Base-by-base conservation (phyloP, 805 yeast genomes). In the Huiozyma naganishii region DNA sequence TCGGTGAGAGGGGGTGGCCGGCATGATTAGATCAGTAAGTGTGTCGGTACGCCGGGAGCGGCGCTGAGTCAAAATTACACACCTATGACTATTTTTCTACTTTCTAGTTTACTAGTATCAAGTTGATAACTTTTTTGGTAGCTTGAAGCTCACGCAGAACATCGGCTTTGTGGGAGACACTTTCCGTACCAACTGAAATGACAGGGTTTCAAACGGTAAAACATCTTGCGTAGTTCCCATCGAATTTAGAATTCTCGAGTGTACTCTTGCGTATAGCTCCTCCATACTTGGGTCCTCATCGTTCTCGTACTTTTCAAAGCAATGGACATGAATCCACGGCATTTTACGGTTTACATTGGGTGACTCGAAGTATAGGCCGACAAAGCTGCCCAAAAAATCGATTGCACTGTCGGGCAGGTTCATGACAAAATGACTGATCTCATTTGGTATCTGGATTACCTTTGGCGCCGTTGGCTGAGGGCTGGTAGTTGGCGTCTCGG, bases 151-250 rank as follows among this genome's bases (percentile, higher is more conserved):
- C 4, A 87, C 83, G 64, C 97, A 87, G 59, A 76, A 89, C 98
- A 92, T 92, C 32, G 90, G 90, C 58, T 92, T 92, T 6, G 97
- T 86, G 4, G 98, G 98, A 1, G 98, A 90, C 6, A 92, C 98
- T 59, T 80, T 81, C 58, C 99, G 77, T 7, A 92, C 98, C 50
- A 82, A 67, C 56, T 90, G 97, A 64, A 90, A 83, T 0, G 64
- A 56, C 34, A 83, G 63, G 0, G 66, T 58, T 4, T 69, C 70
- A 10, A 77, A 66, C 0, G 77, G 72, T 11, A 68, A 50, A 7
- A 77, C 64, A 0, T 74, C 67, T 2, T 70, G 68, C 33, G 82
- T 60, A 12, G 72, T 61, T 5, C 67, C 52, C 51, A 73, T 64
- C 4, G 77, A 64, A 1, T 69, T 62, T 29, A 68, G 57, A 17